A percentile compares a stretch with the other conserved stretches of the same genome.
phyloP scores from a whole-genome alignment of 805 yeast genomes.

The Nakazawaea peltata region DNA sequence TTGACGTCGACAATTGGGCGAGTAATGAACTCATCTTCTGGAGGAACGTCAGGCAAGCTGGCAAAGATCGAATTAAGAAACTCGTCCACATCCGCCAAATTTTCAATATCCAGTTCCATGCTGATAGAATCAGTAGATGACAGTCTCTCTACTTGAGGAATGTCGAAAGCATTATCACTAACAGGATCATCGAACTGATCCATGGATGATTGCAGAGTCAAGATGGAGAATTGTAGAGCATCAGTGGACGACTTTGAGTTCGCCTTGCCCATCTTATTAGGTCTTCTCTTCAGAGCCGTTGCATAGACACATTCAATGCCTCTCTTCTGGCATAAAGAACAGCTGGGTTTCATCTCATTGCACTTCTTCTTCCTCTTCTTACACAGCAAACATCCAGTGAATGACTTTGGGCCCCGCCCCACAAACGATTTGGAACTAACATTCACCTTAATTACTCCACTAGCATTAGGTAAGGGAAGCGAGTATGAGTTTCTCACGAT shows the following conservation, averaged over 20 bases:
- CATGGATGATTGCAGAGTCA: too few relatives aligned
- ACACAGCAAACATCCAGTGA: constrained; percentile 34
- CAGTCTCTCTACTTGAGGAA: too few relatives aligned
- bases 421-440: constrained; percentile 15
- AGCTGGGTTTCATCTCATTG: constrained; percentile 18
- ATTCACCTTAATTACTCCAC: background rate
- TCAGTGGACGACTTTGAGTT: too few relatives aligned
- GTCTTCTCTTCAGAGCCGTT: constrained; percentile 1
- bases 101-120: background rate
- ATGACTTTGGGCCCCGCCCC: constrained; percentile 26
- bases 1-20: background rate
- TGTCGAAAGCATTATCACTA: too few relatives aligned
- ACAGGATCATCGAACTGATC: too few relatives aligned
- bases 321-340: constrained; percentile 16
- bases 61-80: constrained; percentile 4
- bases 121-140: too few relatives aligned
- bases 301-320: constrained; percentile 14
- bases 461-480: background rate
- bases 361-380: constrained; percentile 35
- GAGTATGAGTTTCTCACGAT: constrained; percentile 23
- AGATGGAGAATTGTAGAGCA: too few relatives aligned
- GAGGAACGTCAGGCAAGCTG: background rate
- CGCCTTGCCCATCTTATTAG: too few relatives aligned
- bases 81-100: background rate
- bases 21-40: background rate